Base-by-base conservation (phyloP, 2,329 filamentous ascomycete genomes). In the Curvularia eragrostidis region DNA sequence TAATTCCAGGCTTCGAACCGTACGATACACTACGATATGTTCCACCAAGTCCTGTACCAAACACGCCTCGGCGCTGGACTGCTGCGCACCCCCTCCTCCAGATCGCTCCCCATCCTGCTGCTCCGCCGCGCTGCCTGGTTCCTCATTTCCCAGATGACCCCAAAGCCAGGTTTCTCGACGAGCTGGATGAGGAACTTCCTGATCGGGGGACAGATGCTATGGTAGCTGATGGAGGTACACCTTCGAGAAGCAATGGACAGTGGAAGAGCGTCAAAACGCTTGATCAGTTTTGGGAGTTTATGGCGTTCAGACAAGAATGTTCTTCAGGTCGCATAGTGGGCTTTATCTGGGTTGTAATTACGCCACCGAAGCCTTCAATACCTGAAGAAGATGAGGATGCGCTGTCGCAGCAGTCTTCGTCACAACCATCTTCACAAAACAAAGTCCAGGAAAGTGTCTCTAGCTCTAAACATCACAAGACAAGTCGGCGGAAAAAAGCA, bases 221-320 rank as follows among this genome's bases (percentile, higher is more conserved):
- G 46, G 64, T 71, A 65, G 42, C 75, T 65, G 64, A 73, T 63
- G 57, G 73, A 66, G 56, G 81, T 79, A 77, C 75, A 52, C 75
- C 75, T 10, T 76, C 73, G 28, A 78, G 84, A 64, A 84, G 85
- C 64, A 83, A 81, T 24, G 90, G 90, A 0, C 83, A 86, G 55
- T 99, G 95, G 95, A 90, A 88, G 73, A 93, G 90, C 58, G 88
- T 97, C 23, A 89, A 85, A 72, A 90, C 87, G 0, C 80, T 99
- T 39, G 91, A 93, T n/a, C 88, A 93, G 66, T 99, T 99, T 71
- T 99, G 95, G 95, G 95, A 99, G 61, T 90, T 96, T 84, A 98
- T 99, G 94, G 89, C 93, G 0, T 98, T 91, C 72, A 84, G 95
- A 55, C 95, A 98, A 74, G 95, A 99, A 73, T 99, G 95, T 72